Evolutionary conservation across 495 filamentous ascomycete genomes (phyloP).

Genomic region (Lasiosphaeria ovina): DNA sequence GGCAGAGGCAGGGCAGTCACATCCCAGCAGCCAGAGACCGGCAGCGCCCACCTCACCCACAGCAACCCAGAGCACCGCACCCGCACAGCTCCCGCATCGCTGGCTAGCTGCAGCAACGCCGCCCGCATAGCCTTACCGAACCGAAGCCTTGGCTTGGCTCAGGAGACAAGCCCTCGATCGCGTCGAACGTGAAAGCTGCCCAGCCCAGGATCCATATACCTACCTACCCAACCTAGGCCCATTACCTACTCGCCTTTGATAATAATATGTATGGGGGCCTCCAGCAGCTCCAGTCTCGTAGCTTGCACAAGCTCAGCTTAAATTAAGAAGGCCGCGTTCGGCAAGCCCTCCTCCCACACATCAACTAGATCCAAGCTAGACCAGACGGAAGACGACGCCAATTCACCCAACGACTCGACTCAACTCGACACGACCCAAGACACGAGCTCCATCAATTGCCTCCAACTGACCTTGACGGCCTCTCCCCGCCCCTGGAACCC

Average conservation of each 20-base stretch:
- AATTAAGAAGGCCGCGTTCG: not conserved
- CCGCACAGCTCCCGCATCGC: not conserved
- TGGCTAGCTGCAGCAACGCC: not conserved
- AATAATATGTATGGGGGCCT: not conserved
- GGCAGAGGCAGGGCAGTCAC: too few relatives aligned
- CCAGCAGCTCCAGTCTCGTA: not conserved
- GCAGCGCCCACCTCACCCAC: not conserved
- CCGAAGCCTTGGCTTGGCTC: slow-evolving; percentile 1
- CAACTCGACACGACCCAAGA: not conserved
- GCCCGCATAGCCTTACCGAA: slow-evolving; percentile 2
- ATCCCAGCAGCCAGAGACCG: too few relatives aligned
- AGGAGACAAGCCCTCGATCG: not conserved
- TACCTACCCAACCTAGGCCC: not conserved
- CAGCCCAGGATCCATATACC: not conserved
- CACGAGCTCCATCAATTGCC: not conserved
- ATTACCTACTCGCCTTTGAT: not conserved
- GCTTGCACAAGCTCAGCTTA: not conserved
- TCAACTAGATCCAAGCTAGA: not conserved
- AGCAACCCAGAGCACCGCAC: not conserved
- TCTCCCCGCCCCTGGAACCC: not conserved
- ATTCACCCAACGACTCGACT: not conserved
- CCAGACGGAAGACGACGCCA: not conserved
- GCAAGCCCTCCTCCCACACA: not conserved
- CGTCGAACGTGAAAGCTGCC: slow-evolving; percentile 1
- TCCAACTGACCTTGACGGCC: not conserved